Evolutionary conservation across 148 eudicot genomes (phyloP).

Genomic region (Dysphania ambrosioides): DNA sequence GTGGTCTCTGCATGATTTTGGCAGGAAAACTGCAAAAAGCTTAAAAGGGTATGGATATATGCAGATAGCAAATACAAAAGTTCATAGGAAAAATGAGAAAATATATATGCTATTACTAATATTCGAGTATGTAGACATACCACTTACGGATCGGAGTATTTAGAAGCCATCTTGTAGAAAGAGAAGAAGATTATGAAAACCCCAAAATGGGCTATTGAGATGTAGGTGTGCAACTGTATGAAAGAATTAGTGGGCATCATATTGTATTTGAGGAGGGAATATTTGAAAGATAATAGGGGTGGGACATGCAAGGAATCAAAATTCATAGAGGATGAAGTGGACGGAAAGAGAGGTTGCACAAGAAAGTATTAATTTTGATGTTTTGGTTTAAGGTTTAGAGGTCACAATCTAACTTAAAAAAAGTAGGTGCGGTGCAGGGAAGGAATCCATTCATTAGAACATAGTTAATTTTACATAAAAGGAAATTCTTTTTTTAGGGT

Average conservation of each 20-base stretch:
- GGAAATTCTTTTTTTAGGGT: conserved; percentile 1
- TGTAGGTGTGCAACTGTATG: conserved; percentile 25
- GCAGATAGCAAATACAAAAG: conserved; percentile 1
- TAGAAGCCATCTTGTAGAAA: conserved; percentile 45
- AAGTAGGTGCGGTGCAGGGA: too few species aligned
- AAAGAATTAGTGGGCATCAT: conserved; percentile 34
- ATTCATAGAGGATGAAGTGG: conserved; percentile 26
- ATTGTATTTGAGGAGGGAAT: conserved; percentile 65
- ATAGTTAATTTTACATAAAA: not conserved
- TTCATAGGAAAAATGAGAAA: not conserved
- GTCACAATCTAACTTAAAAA: conserved; percentile 21
- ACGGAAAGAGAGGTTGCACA: conserved; percentile 13
- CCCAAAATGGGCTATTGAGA: conserved; percentile 17
- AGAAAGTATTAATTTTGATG: conserved; percentile 16
- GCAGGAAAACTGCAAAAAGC: conserved; percentile 24
- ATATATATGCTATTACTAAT: conserved; percentile 1
- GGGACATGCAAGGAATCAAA: conserved; percentile 74
- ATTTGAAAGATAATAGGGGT: conserved; percentile 56
- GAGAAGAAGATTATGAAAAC: conserved; percentile 23
- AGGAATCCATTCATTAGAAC: not conserved
- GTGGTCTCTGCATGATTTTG: conserved; percentile 63
- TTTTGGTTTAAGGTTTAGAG: conserved; percentile 13
- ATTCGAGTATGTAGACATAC: conserved; percentile 32
- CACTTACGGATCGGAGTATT: too few species aligned
- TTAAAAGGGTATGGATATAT: conserved; percentile 7